Evolutionary conservation across 1,284 basidiomycete species (phyloP), one percentile per base, ranked within the genome.

Genomic region (Inonotus obliquus): DNA sequence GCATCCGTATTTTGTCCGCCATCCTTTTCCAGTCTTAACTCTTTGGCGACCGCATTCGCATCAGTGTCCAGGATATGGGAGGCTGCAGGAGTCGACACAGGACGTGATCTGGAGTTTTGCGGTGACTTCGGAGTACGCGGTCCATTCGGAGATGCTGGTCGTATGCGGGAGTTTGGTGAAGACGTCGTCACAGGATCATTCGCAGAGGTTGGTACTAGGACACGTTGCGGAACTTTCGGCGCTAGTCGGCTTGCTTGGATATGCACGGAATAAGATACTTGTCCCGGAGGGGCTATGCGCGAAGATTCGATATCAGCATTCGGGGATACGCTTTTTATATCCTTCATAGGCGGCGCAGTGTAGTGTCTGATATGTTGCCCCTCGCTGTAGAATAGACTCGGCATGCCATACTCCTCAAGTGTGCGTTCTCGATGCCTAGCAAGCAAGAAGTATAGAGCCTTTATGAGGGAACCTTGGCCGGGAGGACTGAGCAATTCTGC

Each of bases 401-500:
- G 48, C 60, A 79, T 78, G 4, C 79, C 79, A 71, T 84, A 84
- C 74, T 89, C 81, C 74, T 87, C 80, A 70, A 87, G 73, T 21
- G 86, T 83, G 64, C 85, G 84, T 68, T 91, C 89, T 58, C 91
- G 84, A 74, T 96, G 94, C 71, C 85, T 85, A 60, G 84, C 79
- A 23, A 97, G 80, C 51, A 97, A 79, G 72, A 92, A 94, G 71
- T 96, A 97, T 74, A 97, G 95, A 0, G 93, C 93, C 74, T 98
- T 98, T 29, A 94, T 92, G 71, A 94, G 87, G 3, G 86, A 87
- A 63, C 84, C 91, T 71, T 82, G 74, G 19, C 84, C 84, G 35
- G 78, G 77, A 13, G 84, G 81, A 38, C 84, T 81, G 65, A 89
- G 81, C 2, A 91, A 76, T 67, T 91, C 89, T 32, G 76, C 71